A percentile compares a stretch with the other conserved stretches of the same genome.
These are phyloP conservation scores for Euptelea pleiosperma DNA, from an alignment of 164 flowering plant genomes.

Conservation along the genomic window DNA sequence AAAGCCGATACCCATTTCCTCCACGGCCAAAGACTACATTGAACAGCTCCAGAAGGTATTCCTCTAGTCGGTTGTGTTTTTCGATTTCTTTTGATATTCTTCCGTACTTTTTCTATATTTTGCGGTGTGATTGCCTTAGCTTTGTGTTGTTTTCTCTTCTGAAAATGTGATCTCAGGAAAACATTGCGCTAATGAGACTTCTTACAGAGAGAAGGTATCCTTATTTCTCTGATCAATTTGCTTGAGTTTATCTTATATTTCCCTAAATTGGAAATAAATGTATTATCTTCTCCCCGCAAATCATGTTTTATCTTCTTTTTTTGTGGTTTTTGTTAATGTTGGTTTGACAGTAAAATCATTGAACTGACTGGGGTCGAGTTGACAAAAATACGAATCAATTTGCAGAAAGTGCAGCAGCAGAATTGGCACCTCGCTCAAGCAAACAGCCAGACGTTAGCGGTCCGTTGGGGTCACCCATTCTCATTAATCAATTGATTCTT, in stretches of 20 bases:
- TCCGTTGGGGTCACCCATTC: conserved; percentile 18
- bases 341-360: conserved; percentile 46
- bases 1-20: conserved; percentile 13
- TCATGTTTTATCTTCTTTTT: not conserved
- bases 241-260: not conserved
- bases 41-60: conserved; percentile 55
- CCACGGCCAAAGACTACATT: conserved; percentile 27
- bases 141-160: conserved; percentile 11
- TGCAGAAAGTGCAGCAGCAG: conserved; percentile 50
- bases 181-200: conserved; percentile 42
- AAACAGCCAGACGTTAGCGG: conserved; percentile 56
- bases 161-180: conserved; percentile 47
- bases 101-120: not conserved
- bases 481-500: not conserved
- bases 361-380: conserved; percentile 48
- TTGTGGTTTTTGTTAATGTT: conserved; percentile 11
- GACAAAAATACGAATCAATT: conserved; percentile 39
- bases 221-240: conserved; percentile 14
- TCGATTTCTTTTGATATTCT: not conserved
- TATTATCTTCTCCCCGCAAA: too few species aligned
- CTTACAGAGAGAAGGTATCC: conserved; percentile 67
- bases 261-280: not conserved
- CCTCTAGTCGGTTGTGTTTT: not conserved
- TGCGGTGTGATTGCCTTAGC: not conserved
- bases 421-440: conserved; percentile 63